A percentile compares a stretch with the other conserved stretches of the same genome.
Conservation (phyloP, 2,329 filamentous ascomycete genomes). For the Magnaporthales sp. region DNA sequence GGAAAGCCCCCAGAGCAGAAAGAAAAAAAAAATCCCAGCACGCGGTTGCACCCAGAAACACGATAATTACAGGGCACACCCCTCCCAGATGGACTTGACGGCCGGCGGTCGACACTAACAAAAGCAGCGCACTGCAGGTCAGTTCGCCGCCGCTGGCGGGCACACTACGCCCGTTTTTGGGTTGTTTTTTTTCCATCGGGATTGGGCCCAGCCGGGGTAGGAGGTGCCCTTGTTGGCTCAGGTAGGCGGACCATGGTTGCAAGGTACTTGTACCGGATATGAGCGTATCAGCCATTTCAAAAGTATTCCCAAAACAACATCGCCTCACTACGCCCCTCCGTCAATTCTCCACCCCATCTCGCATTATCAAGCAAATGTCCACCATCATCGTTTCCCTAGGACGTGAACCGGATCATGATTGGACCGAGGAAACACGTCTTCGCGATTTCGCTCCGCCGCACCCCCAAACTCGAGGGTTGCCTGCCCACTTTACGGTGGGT, state of each 20-base stretch:
- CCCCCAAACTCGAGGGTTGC: not conserved
- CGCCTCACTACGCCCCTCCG: not conserved
- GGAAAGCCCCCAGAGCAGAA: slow-evolving; percentile 4
- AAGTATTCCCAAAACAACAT: not conserved
- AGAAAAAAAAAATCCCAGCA: slow-evolving; percentile 6
- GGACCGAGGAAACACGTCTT: not conserved
- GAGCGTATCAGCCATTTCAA: not conserved
- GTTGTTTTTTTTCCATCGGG: not conserved
- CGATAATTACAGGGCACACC: not conserved
- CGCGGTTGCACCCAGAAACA: slow-evolving; percentile 1
- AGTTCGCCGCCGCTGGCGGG: not conserved
- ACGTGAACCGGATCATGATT: not conserved
- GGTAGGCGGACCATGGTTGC: not conserved
- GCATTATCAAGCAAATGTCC: not conserved
- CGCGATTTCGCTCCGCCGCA: not conserved
- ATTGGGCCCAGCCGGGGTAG: not conserved
- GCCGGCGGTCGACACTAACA: not conserved
- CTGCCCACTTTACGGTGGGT: not conserved
- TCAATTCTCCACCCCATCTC: not conserved
- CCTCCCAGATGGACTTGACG: not conserved
- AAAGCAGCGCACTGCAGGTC: not conserved
- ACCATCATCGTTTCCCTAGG: not conserved
- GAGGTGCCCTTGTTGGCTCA: not conserved
- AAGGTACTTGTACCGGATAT: not conserved
- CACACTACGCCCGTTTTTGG: not conserved